Base-by-base conservation (phyloP, 139 green algal genomes). In the Pycnococcus provasolii region DNA sequence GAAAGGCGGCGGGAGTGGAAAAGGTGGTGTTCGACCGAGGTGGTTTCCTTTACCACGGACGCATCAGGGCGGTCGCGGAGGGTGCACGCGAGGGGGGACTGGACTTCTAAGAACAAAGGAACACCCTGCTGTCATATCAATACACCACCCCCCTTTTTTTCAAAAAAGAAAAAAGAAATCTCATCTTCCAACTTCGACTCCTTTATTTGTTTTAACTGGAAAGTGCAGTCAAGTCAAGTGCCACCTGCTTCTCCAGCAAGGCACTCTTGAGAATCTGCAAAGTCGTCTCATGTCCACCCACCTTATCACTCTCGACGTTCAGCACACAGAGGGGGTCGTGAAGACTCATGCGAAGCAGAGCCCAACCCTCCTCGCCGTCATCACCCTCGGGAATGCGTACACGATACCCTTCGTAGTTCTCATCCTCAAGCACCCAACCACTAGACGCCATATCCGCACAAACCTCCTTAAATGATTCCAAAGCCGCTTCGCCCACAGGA, bases 41-140 rank as follows among this genome's bases (percentile, higher is more conserved):
- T 1, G 93, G 92, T 69, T 94, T 90, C 73, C 64, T 84, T 3
- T 99, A 99, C 82, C 91, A 98, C 70, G 93, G 93, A 52, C 79
- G 92, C 15, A 79, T 98, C 3, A 58, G 91, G 79, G 91, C 90
- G 39, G 65, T 97, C 13, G 91, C 91, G 4, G 91, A 96, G n/a
- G 89, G 78, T 51, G 88, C 88, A 2, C 77, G 91, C 26, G 85
- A 89, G 59, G 88, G 54, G 9, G 91, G 91, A n/a, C 84, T 97
- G 3, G 46, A 69, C n/a, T 96, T 97, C 69, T 97, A 72, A 88
- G 53, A 26, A 26, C 26, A 26, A 26, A 26, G 26, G 26, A 26
- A 26, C 26, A 13, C 50, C 26, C 26, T 26, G 26, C 26, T 26
- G 26, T 26, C 26, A 26, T 26, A 26, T 26, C 26, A 26, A 26